Evolutionary conservation across 345 rosid genomes (phyloP), one percentile per base, ranked within the genome.

Genomic region (Laguncularia racemosa): DNA sequence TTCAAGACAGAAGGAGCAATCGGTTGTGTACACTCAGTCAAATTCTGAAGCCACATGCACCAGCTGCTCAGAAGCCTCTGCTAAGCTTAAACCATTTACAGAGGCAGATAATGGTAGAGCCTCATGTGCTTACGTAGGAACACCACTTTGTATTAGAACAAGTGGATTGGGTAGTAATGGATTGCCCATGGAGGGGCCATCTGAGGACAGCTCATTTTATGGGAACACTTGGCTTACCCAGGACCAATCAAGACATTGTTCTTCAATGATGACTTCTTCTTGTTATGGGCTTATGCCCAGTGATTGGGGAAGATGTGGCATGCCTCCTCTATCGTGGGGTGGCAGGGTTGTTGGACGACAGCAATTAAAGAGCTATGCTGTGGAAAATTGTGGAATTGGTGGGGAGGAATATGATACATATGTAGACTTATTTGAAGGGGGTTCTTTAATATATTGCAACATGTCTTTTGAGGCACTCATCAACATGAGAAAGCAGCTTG

Each of bases 381-480:
- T 76, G 52, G 86, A 80, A 46, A 86, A 83, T 69, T 80, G 69
- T 47, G 88, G 89, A 59, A 67, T 84, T 73, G 67, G 55, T 69
- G 83, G 78, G 16, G 98, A 89, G 74, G 91, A 92, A 54, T 80
- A 89, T 72, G 86, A 78, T 70, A 79, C 93, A 50, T 92, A 89
- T 55, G 80, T 89, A 44, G 88, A 76, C 67, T 74, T 88, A 74
- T 89, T 92, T 73, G 98, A 92, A 81, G 96, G 95, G 18, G 95
- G 95, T 58, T 89, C 93, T 44, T 86, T 92, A 70, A 71, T 92
- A 67, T 92, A 92, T 70, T 76, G 93, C 82, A 89, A 84, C 72
- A 92, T 92, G 96, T 80, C 93, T 46, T 92, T 92, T 80, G 96
- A 89, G 76, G 84, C 82, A 56, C 89, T 92, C 64, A 71, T 92